Evolutionary conservation across 192 early-diverging fungal genomes (phyloP), one percentile per base, ranked within the genome.

Genomic region (Backusella psychrophila): DNA sequence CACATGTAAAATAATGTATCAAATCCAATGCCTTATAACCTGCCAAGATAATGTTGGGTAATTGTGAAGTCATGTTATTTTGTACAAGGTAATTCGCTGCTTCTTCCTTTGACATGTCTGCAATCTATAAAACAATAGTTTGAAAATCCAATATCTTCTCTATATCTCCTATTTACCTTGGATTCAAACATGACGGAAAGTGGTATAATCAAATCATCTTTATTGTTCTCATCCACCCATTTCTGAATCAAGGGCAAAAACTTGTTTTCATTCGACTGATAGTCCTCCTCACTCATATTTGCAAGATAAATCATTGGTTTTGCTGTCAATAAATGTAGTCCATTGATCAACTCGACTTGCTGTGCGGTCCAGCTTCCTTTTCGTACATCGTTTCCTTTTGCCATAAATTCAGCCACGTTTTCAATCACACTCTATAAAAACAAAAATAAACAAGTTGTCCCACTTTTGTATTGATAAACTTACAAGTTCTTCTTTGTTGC

Each of bases 401-500:
- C 88, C 6, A 88, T 78, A 35, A 90, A 89, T 7, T 89, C 74
- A 39, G 87, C 84, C 8, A 90, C 82, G 56, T 82, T 87, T 66
- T 85, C 83, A 44, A 75, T 72, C n/a, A 73, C 31, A 11, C 14
- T 44, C 75, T 76, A 19, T 2, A 41, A 23, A 44, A 15, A 4
- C n/a, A n/a, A 26, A 53, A 8, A 23, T 53, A 8, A 53, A 53
- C 17, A 21, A 6, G 23, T 8, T 19, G 52, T 23, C 19, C 19
- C 52, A 23, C 33, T 53, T n/a, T 59, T 8, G 3, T 59, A 12
- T 29, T 29, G 11, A 29, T 8, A 14, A 29, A 15, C 65, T 75
- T 75, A 79, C 91, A 63, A 77, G 67, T 87, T 97, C 95, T 71
- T 97, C 96, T 84, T 92, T 95, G 84, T 93, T 95, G 95, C 94